These are phyloP conservation scores for Claviceps sp. DNA, from an alignment of 2,329 filamentous ascomycete species.

Conservation along the genomic window DNA sequence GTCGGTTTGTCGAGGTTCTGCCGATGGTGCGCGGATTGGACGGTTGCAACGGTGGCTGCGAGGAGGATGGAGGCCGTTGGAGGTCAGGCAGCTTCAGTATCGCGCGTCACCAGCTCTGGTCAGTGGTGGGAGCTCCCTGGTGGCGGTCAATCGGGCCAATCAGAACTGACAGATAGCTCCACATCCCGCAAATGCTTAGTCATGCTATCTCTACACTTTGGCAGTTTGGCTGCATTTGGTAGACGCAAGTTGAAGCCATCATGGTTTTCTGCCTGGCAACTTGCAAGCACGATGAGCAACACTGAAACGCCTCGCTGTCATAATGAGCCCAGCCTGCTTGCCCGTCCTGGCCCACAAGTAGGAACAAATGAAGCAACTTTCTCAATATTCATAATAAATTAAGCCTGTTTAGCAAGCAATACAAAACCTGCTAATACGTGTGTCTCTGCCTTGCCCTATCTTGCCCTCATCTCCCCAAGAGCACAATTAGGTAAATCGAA, in stretches of 20 bases:
- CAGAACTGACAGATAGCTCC: background rate
- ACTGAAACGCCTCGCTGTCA: no score
- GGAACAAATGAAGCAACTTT: background rate
- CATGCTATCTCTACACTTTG: background rate
- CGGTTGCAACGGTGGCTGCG: no score
- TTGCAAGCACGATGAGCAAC: no score
- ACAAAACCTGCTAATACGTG: background rate
- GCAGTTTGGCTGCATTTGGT: background rate
- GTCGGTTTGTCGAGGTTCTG: no score
- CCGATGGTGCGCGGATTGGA: no score
- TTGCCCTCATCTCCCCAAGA: background rate
- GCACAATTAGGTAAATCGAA: background rate
- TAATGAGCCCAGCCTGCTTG: background rate
- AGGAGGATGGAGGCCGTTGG: background rate
- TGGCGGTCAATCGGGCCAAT: background rate
- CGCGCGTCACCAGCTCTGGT: constrained; percentile 24
- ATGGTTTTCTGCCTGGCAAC: no score
- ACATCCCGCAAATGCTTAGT: background rate
- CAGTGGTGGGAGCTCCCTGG: background rate
- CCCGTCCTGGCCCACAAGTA: background rate
- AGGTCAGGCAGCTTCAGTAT: constrained; percentile 29
- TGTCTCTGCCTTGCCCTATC: background rate
- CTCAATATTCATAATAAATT: background rate
- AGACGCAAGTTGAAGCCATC: no score
- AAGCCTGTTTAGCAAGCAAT: constrained; percentile 5